A percentile compares a stretch with the other conserved stretches of the same genome.
These are phyloP conservation scores for Colletotrichum sp. DNA, from an alignment of 2,329 filamentous ascomycete genomes.

Conservation along the genomic window DNA sequence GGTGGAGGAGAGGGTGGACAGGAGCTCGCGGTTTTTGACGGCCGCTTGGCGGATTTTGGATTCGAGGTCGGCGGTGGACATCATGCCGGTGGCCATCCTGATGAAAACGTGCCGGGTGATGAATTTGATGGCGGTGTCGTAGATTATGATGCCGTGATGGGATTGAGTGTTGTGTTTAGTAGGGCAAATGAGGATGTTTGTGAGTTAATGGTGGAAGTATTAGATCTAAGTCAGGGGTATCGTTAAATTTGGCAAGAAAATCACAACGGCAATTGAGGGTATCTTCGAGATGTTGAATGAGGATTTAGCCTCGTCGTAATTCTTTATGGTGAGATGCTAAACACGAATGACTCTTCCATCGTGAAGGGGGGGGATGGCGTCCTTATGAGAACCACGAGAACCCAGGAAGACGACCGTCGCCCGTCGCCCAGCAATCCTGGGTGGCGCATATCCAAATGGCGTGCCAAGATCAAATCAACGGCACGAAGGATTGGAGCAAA, in stretches of 20 bases:
- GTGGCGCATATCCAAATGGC: neutral
- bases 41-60: constrained; percentile 43
- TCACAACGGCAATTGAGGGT: neutral
- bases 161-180: rapidly evolving
- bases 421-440: neutral
- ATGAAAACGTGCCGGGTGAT: neutral
- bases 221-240: neutral
- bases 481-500: neutral
- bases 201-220: rapidly evolving
- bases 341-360: too few species aligned
- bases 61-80: constrained; percentile 28
- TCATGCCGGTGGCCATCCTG: neutral
- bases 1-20: constrained; percentile 51
- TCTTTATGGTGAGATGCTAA: neutral
- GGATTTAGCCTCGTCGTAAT: neutral
- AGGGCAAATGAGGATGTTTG: neutral
- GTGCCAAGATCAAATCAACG: neutral
- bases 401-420: rapidly evolving
- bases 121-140: neutral
- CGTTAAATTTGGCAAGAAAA: too few species aligned
- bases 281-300: neutral
- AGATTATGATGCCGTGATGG: neutral
- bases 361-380: neutral
- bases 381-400: neutral
- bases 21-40: constrained; percentile 46